Evolutionary conservation across 305 asterid species (phyloP), one percentile per base, ranked within the genome.

Genomic region (Rubia peregrina): DNA sequence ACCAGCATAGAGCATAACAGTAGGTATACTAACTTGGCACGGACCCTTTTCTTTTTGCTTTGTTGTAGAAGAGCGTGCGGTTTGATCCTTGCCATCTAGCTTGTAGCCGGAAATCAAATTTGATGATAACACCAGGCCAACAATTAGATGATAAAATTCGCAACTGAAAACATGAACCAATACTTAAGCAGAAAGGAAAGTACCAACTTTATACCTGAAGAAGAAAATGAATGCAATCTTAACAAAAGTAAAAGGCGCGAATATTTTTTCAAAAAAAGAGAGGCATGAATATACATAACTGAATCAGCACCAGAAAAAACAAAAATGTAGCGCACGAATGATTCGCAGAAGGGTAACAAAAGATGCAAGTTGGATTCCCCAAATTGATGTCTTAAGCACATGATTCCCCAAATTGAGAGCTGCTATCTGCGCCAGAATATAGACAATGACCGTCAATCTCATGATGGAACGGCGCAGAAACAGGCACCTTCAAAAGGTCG

Each of bases 61-160:
- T 89, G 99, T 65, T 81, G 95, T 70, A 94, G 77, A 74, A 94
- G 96, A 71, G 97, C 90, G 83, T 91, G 97, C 71, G 97, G 99
- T 72, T 94, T 94, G 84, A 94, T 94, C 87, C 88, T 87, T 72
- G 93, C 97, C 99, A 94, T 94, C 62, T 78, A 44, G 33, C 41
- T 73, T n/a, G n/a, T 19, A 61, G 17, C 48, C 51, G 12, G 44
- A 26, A 73, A 68, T 48, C 33, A 30, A 30, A 30, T 30, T 30
- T 51, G 9, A 51, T n/a, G 33, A 16, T 48, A 24, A 16, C 55
- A 55, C 55, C 55, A 21, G 17, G 36, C 26, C n/a, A 65, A 9
- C 51, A 42, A 55, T 69, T 13, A 36, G 40, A 69, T 17, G 55
- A 12, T n/a, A 6, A 38, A 22, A n/a, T 33, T 19, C 2, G 12